Percentiles rank a stretch among this genome's conserved stretches.
Evolutionary conservation across 306 rosid genomes (phyloP).

Genomic region (Begonia peltatifolia): DNA sequence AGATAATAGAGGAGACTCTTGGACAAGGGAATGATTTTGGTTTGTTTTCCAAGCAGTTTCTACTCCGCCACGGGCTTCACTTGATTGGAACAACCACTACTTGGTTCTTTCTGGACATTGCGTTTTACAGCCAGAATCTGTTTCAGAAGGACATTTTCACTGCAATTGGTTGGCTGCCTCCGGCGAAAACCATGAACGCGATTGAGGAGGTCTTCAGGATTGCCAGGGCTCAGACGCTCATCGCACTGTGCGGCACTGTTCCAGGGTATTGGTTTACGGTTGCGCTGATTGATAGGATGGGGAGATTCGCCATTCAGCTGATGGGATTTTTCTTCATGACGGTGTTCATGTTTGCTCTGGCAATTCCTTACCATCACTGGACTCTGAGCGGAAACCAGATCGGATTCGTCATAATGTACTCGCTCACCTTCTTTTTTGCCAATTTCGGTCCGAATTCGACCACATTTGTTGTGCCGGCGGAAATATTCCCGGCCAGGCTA

Average conservation of each 20-base stretch:
- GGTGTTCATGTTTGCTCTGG: neutral
- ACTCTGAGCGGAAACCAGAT: neutral
- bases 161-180: neutral
- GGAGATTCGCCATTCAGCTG: neutral
- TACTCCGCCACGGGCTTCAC: neutral
- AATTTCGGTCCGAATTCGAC: conserved; percentile 1
- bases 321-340: conserved; percentile 1
- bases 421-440: neutral
- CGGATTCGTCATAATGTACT: neutral
- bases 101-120: neutral
- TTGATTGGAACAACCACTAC: neutral
- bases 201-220: neutral
- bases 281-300: neutral
- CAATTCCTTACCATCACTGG: neutral
- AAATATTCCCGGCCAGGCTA: neutral
- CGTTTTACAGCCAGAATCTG: conserved; percentile 1
- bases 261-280: neutral
- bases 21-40: neutral
- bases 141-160: neutral
- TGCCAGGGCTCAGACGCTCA: neutral
- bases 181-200: neutral
- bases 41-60: neutral
- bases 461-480: neutral
- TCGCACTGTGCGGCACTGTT: neutral
- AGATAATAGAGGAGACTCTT: neutral